These are phyloP conservation scores for Aspergillus steynii DNA, from an alignment of 495 filamentous ascomycete species.

Conservation along the genomic window DNA sequence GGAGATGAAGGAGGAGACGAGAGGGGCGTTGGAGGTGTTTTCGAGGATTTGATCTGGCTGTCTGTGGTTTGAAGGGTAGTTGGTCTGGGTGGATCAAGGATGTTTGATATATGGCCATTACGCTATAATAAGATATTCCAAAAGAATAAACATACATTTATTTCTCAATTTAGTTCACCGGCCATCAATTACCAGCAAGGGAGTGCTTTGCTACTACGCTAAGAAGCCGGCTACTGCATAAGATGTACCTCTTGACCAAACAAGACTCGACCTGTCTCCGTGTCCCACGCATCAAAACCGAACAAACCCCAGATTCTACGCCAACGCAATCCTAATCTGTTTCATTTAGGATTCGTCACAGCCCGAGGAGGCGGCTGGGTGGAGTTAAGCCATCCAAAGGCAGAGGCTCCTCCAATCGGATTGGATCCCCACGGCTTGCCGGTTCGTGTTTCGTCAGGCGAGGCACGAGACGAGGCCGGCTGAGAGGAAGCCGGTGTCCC, in stretches of 20 bases:
- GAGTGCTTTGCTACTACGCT: constrained; percentile 14
- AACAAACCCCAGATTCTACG: neutral
- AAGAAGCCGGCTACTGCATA: constrained; percentile 15
- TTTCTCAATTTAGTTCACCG: neutral
- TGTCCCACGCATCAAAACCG: neutral
- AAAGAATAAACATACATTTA: neutral
- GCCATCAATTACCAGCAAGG: neutral
- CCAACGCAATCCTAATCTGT: constrained; percentile 21
- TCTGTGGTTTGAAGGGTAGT: neutral
- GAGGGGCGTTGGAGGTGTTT: constrained; percentile 61
- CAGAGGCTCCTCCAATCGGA: constrained; percentile 88
- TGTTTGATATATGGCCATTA: neutral
- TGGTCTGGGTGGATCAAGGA: neutral
- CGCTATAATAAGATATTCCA: neutral
- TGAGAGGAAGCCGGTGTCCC: constrained; percentile 22
- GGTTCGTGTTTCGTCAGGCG: constrained; percentile 34
- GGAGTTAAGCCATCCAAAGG: constrained; percentile 88
- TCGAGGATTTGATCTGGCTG: constrained; percentile 58
- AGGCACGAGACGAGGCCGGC: constrained; percentile 24
- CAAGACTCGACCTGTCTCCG: neutral
- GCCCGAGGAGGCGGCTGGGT: constrained; percentile 15
- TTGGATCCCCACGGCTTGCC: constrained; percentile 63
- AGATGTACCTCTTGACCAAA: neutral
- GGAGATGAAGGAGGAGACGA: constrained; percentile 68
- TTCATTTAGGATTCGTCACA: constrained; percentile 28